Base-by-base conservation (phyloP, 768 basidiomycete genomes). In the Kwoniella pini region DNA sequence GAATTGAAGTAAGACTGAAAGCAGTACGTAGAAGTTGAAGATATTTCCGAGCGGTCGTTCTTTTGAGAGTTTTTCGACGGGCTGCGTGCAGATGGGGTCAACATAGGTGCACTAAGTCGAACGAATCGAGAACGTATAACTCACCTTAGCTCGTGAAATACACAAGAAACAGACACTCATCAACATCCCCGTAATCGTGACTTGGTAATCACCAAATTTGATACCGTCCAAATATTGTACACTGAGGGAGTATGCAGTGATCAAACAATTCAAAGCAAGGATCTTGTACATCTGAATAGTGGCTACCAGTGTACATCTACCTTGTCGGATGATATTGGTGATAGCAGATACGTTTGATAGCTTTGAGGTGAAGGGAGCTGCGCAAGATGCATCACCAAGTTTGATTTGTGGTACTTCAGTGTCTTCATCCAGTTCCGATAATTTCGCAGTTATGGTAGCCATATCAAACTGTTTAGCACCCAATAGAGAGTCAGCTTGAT, bases 261-360 rank as follows among this genome's bases (percentile, higher is more conserved):
- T 99, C 40, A 99, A 82, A 74, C 96, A 98, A 76, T 98, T 99
- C 57, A 99, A 81, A 1, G 95, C 96, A 36, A 99, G 82, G 68
- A 99, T 99, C 82, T 97, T 96, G 86, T 97, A 99, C 96, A 99
- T 99, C 80, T 99, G 96, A 54, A 95, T 89, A 2, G 96, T 99
- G 1, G 96, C 96, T 44, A 98, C 96, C 17, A 99, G 86, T 0
- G 96, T 99, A 81, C 96, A 98, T 27, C 96, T 90, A 22, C 96
- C 96, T 80, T 98, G 96, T 19, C 96, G 87, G 68, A 99, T 96
- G 77, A 99, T 97, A 75, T 95, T 93, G 19, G 90, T 88, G 71
- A 99, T 92, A 30, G 96, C 93, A 67, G 90, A 85, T 51, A 99
- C 96, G 75, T 99, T 95, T n/a, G 89, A 89, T 54, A 99, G 80